phyloP scores from a whole-genome alignment of 1,139 yeast genomes.

The Lodderomyces elongisporus region DNA sequence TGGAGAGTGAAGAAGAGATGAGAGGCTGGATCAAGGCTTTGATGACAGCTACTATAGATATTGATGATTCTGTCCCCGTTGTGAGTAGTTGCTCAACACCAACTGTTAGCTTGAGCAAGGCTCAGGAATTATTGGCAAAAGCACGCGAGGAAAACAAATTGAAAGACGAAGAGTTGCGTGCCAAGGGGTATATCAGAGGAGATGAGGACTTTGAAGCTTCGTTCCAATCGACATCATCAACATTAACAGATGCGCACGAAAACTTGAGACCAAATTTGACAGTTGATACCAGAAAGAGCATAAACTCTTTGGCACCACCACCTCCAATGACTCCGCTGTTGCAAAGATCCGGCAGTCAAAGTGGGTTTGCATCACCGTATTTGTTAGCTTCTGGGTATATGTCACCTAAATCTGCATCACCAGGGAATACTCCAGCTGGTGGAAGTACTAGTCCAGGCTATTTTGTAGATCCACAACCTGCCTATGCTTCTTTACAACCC shows the following conservation, averaged over 20 bases:
- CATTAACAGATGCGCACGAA: conserved; percentile 25
- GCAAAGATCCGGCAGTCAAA: conserved; percentile 21
- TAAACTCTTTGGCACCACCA: conserved; percentile 1
- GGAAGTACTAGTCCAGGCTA: conserved; percentile 7
- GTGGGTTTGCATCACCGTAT: conserved; percentile 62
- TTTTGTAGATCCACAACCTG: conserved; percentile 6
- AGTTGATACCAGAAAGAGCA: conserved; percentile 24
- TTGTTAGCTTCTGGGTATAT: conserved; percentile 52
- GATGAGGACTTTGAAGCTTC: conserved; percentile 18
- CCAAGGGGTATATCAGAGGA: conserved; percentile 33
- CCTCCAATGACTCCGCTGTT: conserved; percentile 29
- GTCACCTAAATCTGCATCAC: conserved; percentile 41
- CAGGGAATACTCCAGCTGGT: conserved; percentile 18
- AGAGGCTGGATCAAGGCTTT: conserved; percentile 92
- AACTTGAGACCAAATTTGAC: conserved; percentile 18
- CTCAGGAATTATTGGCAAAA: conserved; percentile 78
- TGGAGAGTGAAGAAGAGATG: conserved; percentile 87
- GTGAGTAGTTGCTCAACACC: conserved; percentile 95
- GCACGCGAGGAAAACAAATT: conserved; percentile 69
- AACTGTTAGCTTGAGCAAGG: conserved; percentile 79
- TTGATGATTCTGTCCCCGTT: conserved; percentile 89
- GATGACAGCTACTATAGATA: conserved; percentile 92
- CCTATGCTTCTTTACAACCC: conserved; percentile 7
- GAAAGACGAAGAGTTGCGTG: conserved; percentile 52
- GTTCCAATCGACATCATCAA: conserved; percentile 22